These are phyloP conservation scores for Penicillium italicum DNA, from an alignment of 2,329 filamentous ascomycete species.

Conservation along the genomic window DNA sequence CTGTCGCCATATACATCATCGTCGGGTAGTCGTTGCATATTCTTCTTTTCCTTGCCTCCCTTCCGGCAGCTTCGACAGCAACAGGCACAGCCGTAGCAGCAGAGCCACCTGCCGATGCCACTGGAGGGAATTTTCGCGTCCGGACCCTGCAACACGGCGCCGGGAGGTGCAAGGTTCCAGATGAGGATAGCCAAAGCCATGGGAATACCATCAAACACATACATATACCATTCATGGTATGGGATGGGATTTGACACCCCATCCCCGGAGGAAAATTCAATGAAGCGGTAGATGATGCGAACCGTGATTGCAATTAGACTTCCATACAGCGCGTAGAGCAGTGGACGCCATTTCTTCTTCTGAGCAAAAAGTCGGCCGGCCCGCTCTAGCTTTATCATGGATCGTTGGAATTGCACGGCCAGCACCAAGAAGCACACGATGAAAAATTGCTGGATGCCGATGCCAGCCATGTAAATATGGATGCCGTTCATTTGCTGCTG, in stretches of 20 bases:
- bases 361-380: not conserved
- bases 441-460: slow-evolving; percentile 53
- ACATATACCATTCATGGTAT: slow-evolving; percentile 37
- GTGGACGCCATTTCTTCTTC: not conserved
- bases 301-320: slow-evolving; percentile 50
- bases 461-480: slow-evolving; percentile 32
- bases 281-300: slow-evolving; percentile 56
- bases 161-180: slow-evolving; percentile 17
- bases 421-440: slow-evolving; percentile 50
- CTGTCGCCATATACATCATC: not conserved
- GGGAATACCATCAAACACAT: slow-evolving; percentile 40
- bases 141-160: not conserved
- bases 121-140: slow-evolving; percentile 1
- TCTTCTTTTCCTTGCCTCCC: not conserved
- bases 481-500: slow-evolving; percentile 17
- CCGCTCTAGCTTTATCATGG: slow-evolving; percentile 32
- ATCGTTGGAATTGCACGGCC: slow-evolving; percentile 48
- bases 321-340: slow-evolving; percentile 43
- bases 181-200: slow-evolving; percentile 39
- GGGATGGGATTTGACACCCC: slow-evolving; percentile 36
- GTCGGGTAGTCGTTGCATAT: slow-evolving; percentile 1
- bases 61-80: slow-evolving; percentile 7
- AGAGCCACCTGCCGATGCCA: not conserved
- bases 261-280: slow-evolving; percentile 55
- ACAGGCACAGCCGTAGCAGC: not conserved